A percentile compares a stretch with the other conserved stretches of the same genome.
Conservation (phyloP, 768 basidiomycete species). For the Leucocoprinus sp. region DNA sequence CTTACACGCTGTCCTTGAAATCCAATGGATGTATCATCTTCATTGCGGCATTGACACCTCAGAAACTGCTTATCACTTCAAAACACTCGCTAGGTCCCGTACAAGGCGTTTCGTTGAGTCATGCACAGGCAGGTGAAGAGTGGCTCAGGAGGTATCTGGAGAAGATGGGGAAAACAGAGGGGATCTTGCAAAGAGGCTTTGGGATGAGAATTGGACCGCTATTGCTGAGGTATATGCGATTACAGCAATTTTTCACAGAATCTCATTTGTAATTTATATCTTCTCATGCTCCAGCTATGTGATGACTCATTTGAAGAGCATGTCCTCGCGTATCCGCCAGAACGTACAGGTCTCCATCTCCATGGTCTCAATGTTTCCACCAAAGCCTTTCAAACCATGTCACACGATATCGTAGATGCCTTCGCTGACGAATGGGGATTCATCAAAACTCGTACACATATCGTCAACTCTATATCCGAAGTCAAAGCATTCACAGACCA, state of each 20-base stretch:
- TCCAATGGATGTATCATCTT: slow-evolving; percentile 98
- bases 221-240: slow-evolving; percentile 65
- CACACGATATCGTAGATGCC: slow-evolving; percentile 55
- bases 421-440: slow-evolving; percentile 93
- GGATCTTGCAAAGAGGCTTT: slow-evolving; percentile 67
- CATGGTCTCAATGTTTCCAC: slow-evolving; percentile 81
- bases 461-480: slow-evolving; percentile 50
- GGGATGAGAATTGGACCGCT: slow-evolving; percentile 81
- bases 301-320: slow-evolving; percentile 98
- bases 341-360: slow-evolving; percentile 83
- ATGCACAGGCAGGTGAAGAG: slow-evolving; percentile 74
- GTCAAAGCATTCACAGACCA: slow-evolving; percentile 68
- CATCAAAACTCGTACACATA: slow-evolving; percentile 61
- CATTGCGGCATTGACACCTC: slow-evolving; percentile 73
- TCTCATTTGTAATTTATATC: not conserved
- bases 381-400: slow-evolving; percentile 61
- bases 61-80: slow-evolving; percentile 76
- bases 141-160: slow-evolving; percentile 74
- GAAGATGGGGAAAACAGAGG: slow-evolving; percentile 55
- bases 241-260: not conserved
- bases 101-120: slow-evolving; percentile 37
- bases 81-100: slow-evolving; percentile 82
- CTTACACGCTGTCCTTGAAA: slow-evolving; percentile 85
- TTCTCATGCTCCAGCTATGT: slow-evolving; percentile 61
- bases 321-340: slow-evolving; percentile 74